Conservation (phyloP, 148 eudicot species). For the Mesembryanthemum crystallinum region DNA sequence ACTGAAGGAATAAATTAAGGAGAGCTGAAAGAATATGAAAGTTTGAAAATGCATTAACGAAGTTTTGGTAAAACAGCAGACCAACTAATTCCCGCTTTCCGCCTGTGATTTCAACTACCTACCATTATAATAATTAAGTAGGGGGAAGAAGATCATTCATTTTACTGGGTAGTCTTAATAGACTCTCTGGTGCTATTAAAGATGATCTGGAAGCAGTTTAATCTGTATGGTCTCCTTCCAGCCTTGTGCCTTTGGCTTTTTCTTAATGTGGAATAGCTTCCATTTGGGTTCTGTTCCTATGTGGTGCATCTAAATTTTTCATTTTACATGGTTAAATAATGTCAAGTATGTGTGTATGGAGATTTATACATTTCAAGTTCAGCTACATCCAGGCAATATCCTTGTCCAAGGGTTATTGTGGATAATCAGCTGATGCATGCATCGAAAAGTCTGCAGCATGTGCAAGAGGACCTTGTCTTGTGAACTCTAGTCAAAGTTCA, state of each 20-base stretch:
- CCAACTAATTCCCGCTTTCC: too few species aligned
- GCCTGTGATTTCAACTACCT: too few species aligned
- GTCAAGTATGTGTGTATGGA: not conserved
- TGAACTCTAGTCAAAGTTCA: not conserved
- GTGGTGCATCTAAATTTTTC: not conserved
- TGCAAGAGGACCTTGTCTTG: not conserved
- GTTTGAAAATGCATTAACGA: too few species aligned
- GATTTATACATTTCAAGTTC: not conserved
- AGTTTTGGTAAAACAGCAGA: too few species aligned
- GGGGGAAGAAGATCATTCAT: too few species aligned
- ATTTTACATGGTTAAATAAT: not conserved
- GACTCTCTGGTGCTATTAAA: not conserved
- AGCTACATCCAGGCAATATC: too few species aligned
- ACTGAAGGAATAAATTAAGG: too few species aligned
- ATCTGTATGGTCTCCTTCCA: not conserved
- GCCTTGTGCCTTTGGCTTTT: not conserved
- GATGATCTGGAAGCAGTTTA: not conserved
- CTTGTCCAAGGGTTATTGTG: too few species aligned
- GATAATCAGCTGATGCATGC: too few species aligned
- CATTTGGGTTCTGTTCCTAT: not conserved
- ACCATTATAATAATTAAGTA: too few species aligned
- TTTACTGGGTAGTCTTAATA: not conserved
- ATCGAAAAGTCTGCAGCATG: not conserved
- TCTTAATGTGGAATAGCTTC: not conserved
- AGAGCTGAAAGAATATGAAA: too few species aligned